Conservation (phyloP, 305 asterid species). For the Fraxinus nigra region DNA sequence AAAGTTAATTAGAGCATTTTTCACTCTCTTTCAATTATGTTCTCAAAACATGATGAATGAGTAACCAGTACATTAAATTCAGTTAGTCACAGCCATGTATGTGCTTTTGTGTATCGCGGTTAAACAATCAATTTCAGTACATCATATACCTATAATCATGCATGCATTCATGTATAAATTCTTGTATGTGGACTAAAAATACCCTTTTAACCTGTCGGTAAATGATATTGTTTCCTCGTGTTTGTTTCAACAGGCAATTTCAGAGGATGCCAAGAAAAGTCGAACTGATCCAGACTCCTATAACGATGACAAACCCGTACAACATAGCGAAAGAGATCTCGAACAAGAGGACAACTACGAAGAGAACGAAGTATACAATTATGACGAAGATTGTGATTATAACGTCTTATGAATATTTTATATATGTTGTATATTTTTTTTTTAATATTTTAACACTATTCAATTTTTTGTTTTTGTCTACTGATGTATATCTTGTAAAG, state of each 20-base stretch:
- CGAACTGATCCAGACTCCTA: conserved; percentile 18
- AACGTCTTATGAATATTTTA: not conserved
- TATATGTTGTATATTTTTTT: not conserved
- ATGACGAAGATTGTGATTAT: conserved; percentile 21
- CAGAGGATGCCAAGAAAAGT: conserved; percentile 33
- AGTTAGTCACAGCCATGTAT: too few relatives aligned
- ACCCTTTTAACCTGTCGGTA: not conserved
- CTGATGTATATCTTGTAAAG: not conserved
- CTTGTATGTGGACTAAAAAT: not conserved
- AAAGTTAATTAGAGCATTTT: too few relatives aligned
- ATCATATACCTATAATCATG: too few relatives aligned
- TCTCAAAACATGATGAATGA: too few relatives aligned
- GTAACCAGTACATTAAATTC: too few relatives aligned
- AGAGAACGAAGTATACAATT: conserved; percentile 28
- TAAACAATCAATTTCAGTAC: too few relatives aligned
- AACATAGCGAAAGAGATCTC: conserved; percentile 13
- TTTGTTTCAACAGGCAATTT: conserved; percentile 26
- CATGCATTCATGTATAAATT: too few relatives aligned
- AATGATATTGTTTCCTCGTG: not conserved
- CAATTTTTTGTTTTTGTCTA: not conserved
- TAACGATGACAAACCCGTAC: not conserved
- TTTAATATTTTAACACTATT: not conserved
- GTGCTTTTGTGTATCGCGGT: too few relatives aligned
- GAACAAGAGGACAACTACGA: conserved; percentile 26
- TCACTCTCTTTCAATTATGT: too few relatives aligned